Percentiles rank a stretch among this genome's conserved stretches.
Evolutionary conservation across 75 land plant species (phyloP).

Genomic region (Cunninghamia lanceolata): DNA sequence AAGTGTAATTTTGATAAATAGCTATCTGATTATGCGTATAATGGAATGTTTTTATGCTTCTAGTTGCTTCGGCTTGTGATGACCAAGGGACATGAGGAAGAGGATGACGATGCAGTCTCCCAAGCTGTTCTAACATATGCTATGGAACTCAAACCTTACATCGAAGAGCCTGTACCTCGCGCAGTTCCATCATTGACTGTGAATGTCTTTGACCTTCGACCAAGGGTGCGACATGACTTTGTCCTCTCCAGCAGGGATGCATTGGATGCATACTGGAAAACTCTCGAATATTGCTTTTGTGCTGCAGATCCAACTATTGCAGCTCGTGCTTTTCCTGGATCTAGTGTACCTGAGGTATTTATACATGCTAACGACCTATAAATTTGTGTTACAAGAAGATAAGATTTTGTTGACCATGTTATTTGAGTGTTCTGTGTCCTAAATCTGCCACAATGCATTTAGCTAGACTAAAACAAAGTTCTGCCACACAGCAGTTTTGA

Average conservation of each 20-base stretch:
- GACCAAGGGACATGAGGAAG: conserved; percentile 17
- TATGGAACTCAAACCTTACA: conserved; percentile 78
- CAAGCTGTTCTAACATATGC: conserved; percentile 73
- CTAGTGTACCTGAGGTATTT: conserved; percentile 85
- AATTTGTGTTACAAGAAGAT: background rate
- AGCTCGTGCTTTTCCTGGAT: conserved; percentile 85
- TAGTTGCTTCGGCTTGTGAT: conserved; percentile 63
- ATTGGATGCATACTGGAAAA: conserved; percentile 90
- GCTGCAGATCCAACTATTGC: conserved; percentile 66
- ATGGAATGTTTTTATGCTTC: background rate
- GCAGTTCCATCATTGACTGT: conserved; percentile 34
- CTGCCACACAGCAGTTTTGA: background rate
- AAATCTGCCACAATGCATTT: background rate
- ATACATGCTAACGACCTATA: background rate
- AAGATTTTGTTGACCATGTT: background rate
- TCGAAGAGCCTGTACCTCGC: conserved; percentile 74
- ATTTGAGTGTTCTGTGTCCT: background rate
- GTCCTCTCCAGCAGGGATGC: conserved; percentile 50
- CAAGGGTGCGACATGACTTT: conserved; percentile 80
- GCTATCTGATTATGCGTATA: background rate
- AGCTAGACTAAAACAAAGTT: background rate
- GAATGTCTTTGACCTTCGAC: conserved; percentile 46
- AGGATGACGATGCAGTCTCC: background rate
- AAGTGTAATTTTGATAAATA: background rate
- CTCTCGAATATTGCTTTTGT: conserved; percentile 81